Percentiles rank a stretch among this genome's conserved stretches.
Evolutionary conservation across 805 yeast species (phyloP).

Genomic region (Wickerhamomyces bovis): DNA sequence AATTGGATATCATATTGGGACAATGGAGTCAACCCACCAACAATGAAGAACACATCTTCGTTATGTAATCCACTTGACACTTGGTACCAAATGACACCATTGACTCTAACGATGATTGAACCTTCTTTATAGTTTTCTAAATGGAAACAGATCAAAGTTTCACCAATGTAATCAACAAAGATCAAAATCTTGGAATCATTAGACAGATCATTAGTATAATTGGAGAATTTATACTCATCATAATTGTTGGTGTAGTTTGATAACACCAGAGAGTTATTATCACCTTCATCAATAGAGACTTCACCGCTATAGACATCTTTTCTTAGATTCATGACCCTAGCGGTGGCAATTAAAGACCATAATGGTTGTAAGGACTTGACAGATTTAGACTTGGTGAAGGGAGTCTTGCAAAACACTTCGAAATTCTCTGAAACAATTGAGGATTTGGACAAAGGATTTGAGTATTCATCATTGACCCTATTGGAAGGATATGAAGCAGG

Average conservation of each 20-base stretch:
- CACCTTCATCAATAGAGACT: slow-evolving; percentile 13
- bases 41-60: slow-evolving; percentile 47
- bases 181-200: slow-evolving; percentile 26
- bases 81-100: slow-evolving; percentile 68
- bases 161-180: slow-evolving; percentile 45
- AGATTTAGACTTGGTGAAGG: slow-evolving; percentile 16
- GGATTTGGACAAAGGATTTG: slow-evolving; percentile 13
- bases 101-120: slow-evolving; percentile 43
- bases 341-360: slow-evolving; percentile 48
- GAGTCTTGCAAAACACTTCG: slow-evolving; percentile 16
- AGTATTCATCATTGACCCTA: background rate
- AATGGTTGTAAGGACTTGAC: slow-evolving; percentile 36
- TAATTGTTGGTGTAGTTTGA: slow-evolving; percentile 19
- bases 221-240: slow-evolving; percentile 26
- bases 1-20: slow-evolving; percentile 56
- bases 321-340: slow-evolving; percentile 42
- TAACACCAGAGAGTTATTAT: slow-evolving; percentile 16
- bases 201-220: slow-evolving; percentile 19
- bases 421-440: slow-evolving; percentile 23
- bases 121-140: slow-evolving; percentile 38
- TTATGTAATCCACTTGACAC: slow-evolving; percentile 44
- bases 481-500: slow-evolving; percentile 18
- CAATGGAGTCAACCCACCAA: slow-evolving; percentile 58
- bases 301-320: slow-evolving; percentile 41
- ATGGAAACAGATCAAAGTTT: slow-evolving; percentile 46